Base-by-base conservation (phyloP, 2,329 filamentous ascomycete genomes). In the Alternaria atra region DNA sequence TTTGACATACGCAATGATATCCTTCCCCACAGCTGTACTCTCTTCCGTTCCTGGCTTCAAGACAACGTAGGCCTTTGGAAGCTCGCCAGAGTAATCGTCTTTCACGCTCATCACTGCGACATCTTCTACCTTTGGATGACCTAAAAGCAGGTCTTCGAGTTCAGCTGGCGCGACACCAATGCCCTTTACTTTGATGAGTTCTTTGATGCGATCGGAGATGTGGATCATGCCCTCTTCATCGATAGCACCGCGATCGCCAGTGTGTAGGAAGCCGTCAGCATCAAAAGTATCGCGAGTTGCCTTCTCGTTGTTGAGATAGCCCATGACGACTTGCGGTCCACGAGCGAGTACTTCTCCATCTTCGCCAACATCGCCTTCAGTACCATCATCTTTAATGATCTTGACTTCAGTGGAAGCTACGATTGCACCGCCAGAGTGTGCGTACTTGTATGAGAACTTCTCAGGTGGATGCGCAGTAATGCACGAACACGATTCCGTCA, bases 161-260 rank as follows among this genome's bases (percentile, higher is more conserved):
- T 90, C 88, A 0, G 87, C 87, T 0, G 88, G 88, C 6, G 87
- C 85, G 7, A 89, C 85, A 5, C 83, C 84, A 35, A 88, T 84
- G 0, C 88, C 88, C 63, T 89, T 89, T 9, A 90, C 87, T 71
- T 90, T 90, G 75, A 90, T 88, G 81, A 90, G 85, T 74, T 90
- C 88, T 77, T 90, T 91, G 72, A 90, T 86, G 0, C 87, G 82
- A 68, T 90, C 87, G 1, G 82, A 81, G 56, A 89, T 87, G 29
- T 83, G 82, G 9, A 90, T 79, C 64, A 87, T 80, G 0, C 85
- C 87, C 59, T 88, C 82, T 0, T 75, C 70, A 53, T 88, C 85
- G 13, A 90, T 83, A 6, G 78, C 73, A 2, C 87, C 88, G 42
- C 85, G 81, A 55, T 88, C 86, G 0, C 82, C 88, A 0, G 88